A percentile compares a stretch with the other conserved stretches of the same genome.
Evolutionary conservation across 257 asterid species (phyloP).

Genomic region (Plantago ovata): DNA sequence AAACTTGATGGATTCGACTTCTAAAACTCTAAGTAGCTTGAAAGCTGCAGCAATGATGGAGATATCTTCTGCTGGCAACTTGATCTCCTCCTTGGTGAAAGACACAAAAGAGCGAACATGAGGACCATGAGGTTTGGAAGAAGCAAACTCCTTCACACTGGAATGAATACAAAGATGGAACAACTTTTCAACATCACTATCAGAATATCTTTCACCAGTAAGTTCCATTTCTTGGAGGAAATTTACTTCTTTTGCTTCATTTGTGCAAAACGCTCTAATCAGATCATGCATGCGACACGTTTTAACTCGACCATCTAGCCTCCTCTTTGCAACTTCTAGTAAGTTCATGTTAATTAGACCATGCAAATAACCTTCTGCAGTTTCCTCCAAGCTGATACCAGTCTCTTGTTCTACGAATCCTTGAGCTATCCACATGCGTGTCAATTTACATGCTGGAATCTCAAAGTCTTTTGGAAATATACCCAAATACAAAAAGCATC

Average conservation of each 20-base stretch:
- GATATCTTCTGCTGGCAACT: constrained; percentile 3
- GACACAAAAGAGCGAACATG: constrained; percentile 20
- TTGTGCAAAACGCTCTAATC: constrained; percentile 10
- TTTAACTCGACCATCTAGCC: constrained; percentile 10
- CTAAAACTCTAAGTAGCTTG: constrained; percentile 21
- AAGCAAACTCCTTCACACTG: not conserved
- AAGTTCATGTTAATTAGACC: constrained; percentile 14
- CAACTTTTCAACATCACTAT: not conserved
- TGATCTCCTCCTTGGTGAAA: constrained; percentile 3
- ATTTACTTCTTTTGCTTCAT: constrained; percentile 6
- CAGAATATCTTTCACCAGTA: not conserved
- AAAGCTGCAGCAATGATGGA: constrained; percentile 11
- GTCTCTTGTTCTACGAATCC: constrained; percentile 3
- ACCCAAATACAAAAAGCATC: too few relatives aligned
- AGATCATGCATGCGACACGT: constrained; percentile 17
- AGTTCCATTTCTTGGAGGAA: constrained; percentile 14
- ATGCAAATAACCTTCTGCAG: constrained; percentile 10
- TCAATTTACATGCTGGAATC: too few relatives aligned
- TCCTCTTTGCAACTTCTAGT: not conserved
- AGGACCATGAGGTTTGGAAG: not conserved
- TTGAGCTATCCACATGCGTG: constrained; percentile 10
- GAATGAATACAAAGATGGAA: constrained; percentile 21
- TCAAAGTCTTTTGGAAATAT: too few relatives aligned
- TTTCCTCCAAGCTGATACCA: not conserved
- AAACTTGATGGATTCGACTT: not conserved